Base-by-base conservation (phyloP, 306 rosid genomes). In the Purshia tridentata region DNA sequence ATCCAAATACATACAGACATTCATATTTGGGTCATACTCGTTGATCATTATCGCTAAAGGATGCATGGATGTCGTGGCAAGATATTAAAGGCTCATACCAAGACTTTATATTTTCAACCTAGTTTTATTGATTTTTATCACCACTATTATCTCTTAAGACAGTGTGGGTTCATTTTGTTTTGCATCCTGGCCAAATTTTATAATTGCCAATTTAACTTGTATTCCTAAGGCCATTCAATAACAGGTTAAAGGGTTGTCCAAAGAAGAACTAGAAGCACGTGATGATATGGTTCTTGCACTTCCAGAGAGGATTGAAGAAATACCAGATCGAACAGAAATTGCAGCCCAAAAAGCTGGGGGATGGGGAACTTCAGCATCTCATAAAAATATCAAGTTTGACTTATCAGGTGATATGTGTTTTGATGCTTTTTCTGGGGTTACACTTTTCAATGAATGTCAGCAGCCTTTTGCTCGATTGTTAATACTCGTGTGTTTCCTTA, bases 241-340 rank as follows among this genome's bases (percentile, higher is more conserved):
- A 65, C 86, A 93, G 98, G 90, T 89, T 58, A 94, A 91, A 75
- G 99, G 95, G 62, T 72, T 91, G 9, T 73, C 97, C 5, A 80
- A 53, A 55, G 97, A 91, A 77, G 96, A 94, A 39, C 72, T 78
- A 9, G 90, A 77, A 63, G 18, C 80, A 54, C 91, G 96, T 54
- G 67, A 68, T 15, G 96, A 87, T 51, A 84, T 91, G 48, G 91
- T 88, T 77, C 53, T 80, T 75, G 84, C 72, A 78, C 82, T 94
- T 73, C 84, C 91, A 2, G 97, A 86, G 67, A 91, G 92, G 85
- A 94, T 94, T 70, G 82, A 86, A 80, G 90, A 87, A 72, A 91
- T 89, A 76, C 90, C 96, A 16, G 95, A 91, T 81, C 96, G 98
- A 42, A 66, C 80, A 56, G 40, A 84, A 10, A 15, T 79, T 47